A percentile compares a stretch with the other conserved stretches of the same genome.
These are phyloP conservation scores for Chlorella sp. DNA, from an alignment of 139 green algal species.

Conservation along the genomic window DNA sequence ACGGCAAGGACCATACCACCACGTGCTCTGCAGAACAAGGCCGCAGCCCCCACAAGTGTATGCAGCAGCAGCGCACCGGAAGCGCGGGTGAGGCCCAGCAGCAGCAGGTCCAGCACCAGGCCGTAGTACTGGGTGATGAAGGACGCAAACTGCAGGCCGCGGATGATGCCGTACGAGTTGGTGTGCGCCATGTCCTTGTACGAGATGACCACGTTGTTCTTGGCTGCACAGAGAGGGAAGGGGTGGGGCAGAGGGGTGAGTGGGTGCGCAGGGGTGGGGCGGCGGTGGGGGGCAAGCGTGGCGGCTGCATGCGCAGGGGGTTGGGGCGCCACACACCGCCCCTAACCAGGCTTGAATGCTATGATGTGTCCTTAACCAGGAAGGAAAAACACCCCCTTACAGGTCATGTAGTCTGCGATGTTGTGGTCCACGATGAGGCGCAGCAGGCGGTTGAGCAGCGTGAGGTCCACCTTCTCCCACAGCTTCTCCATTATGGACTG, in stretches of 20 bases:
- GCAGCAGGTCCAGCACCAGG: slow-evolving; percentile 96
- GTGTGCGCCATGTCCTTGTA: slow-evolving; percentile 99
- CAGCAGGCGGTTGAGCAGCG: slow-evolving; percentile 97
- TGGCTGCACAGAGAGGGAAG: slow-evolving; percentile 33
- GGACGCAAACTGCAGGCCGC: slow-evolving; percentile 97
- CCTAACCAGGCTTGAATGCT: no score
- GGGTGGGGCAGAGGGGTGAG: neutral
- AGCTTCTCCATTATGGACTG: slow-evolving; percentile 97
- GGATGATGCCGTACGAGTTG: slow-evolving; percentile 98
- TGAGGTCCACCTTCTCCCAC: slow-evolving; percentile 99
- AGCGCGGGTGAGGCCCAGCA: slow-evolving; percentile 96
- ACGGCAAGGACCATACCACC: no score
- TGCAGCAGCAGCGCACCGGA: slow-evolving; percentile 42
- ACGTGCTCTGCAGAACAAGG: no score
- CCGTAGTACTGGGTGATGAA: slow-evolving; percentile 98
- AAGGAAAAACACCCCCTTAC: no score
- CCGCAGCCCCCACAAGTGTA: no score
- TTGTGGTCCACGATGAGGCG: slow-evolving; percentile 98
- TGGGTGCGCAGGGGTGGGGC: no score
- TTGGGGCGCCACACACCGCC: no score
- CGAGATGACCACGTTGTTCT: slow-evolving; percentile 76
- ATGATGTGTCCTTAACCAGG: no score
- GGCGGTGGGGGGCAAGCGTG: no score
- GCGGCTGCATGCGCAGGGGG: no score
- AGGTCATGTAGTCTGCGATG: slow-evolving; percentile 99